Conservation (phyloP, 2,329 filamentous ascomycete species). For the Blastomyces parvus region DNA sequence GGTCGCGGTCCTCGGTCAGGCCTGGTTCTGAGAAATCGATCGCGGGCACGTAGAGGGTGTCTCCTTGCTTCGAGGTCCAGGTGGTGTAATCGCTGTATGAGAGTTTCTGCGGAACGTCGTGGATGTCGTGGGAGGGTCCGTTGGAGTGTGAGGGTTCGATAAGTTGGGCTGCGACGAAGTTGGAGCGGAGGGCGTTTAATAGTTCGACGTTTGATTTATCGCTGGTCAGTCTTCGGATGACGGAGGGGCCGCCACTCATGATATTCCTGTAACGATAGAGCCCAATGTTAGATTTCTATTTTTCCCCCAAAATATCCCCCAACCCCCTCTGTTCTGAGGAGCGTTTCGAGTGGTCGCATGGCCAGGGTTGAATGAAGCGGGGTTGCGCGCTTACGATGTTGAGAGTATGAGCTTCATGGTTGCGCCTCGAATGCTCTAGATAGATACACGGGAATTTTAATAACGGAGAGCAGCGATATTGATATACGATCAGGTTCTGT, state of each 20-base stretch:
- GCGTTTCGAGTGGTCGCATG: neutral
- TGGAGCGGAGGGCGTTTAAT: conserved; percentile 74
- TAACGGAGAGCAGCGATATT: neutral
- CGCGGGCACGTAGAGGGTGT: conserved; percentile 64
- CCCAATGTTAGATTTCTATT: conserved; percentile 3
- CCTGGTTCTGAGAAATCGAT: conserved; percentile 63
- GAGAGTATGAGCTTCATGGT: conserved; percentile 74
- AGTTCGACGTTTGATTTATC: conserved; percentile 90
- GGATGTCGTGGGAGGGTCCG: conserved; percentile 18
- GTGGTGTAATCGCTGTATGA: conserved; percentile 32
- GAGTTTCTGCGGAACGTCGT: conserved; percentile 13
- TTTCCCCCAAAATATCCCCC: neutral
- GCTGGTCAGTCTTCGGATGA: conserved; percentile 67
- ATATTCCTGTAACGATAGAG: conserved; percentile 55
- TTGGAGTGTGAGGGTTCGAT: conserved; percentile 35
- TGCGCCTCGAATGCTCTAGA: conserved; percentile 25
- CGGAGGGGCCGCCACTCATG: conserved; percentile 71
- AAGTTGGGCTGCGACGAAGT: conserved; percentile 65
- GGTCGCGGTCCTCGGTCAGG: conserved; percentile 66
- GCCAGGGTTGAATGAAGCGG: too few relatives aligned
- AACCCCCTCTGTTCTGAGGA: neutral
- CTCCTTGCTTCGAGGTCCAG: conserved; percentile 57
- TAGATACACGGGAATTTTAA: neutral
- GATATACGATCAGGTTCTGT: neutral
- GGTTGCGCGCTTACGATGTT: conserved; percentile 56